Evolutionary conservation across 148 eudicot genomes (phyloP), one percentile per base, ranked within the genome.

Genomic region (Amaranthus palmeri): DNA sequence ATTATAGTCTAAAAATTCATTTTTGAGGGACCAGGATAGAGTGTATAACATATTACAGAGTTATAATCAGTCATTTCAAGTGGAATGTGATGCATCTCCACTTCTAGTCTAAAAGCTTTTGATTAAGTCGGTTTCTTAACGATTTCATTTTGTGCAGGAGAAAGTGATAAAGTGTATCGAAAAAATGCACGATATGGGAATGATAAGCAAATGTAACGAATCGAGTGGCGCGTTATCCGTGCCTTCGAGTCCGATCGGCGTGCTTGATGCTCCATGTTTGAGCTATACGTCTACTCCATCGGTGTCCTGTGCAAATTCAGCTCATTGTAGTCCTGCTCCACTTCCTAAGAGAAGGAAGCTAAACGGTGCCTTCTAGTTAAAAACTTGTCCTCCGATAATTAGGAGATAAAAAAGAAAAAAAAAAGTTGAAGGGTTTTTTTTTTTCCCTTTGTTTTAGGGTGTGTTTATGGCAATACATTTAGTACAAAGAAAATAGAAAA

Each of bases 161-260:
- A 86, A 83, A 72, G 72, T 92, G 78, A 12, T 80, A 66, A 81
- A 88, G 75, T 95, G 99, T 83, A 72, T 85, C 0, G 86, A 86
- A 72, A 61, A 80, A 77, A 80, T 95, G 50, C 78, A 85, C 40
- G 86, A 75, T 67, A 54, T 81, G 74, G 77, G 81, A 68, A 44
- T 72, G 65, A 71, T 46, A 9, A 79, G 52, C 66, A 77, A 59
- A 74, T 43, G 53, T 47, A 79, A 70, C 44, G 76, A 76, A 44
- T 43, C 8, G 52, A 75, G 65, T 79, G 82, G 61, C 11, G 49
- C 67, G 52, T 68, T 77, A 73, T 68, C 75, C 54, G 85, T 86
- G 68, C 88, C 93, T 25, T 86, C 81, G 54, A 92, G 97, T 78
- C 99, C 97, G 72, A 90, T 80, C 72, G 96, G 97, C 52, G 96